These are phyloP conservation scores for Grosmannia huntii DNA, from an alignment of 2,329 filamentous ascomycete species.

Conservation along the genomic window DNA sequence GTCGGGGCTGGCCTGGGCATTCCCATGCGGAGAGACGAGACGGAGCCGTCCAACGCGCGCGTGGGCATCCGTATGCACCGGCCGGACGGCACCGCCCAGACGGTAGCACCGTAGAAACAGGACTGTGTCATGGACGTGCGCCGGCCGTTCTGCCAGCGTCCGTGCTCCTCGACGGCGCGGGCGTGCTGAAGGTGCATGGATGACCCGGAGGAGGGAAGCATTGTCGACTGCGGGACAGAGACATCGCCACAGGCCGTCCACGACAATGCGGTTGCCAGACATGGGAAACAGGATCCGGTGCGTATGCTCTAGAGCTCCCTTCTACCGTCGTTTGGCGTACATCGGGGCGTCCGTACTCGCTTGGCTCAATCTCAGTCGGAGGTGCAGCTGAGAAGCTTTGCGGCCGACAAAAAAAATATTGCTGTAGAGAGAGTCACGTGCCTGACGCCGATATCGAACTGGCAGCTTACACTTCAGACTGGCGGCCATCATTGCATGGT, in stretches of 20 bases:
- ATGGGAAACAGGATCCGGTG: neutral
- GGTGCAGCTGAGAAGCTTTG: neutral
- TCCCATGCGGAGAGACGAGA: neutral
- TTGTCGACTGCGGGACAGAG: conserved; percentile 44
- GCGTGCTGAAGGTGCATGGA: conserved; percentile 10
- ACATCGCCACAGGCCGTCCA: conserved; percentile 52
- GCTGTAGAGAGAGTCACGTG: neutral
- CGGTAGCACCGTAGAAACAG: neutral
- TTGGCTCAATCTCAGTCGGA: neutral
- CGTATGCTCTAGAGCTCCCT: neutral
- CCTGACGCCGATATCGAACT: neutral
- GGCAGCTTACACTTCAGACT: neutral
- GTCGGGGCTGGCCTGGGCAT: neutral
- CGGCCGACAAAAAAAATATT: neutral
- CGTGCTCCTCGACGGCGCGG: neutral
- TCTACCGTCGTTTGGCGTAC: neutral
- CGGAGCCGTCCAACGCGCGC: conserved; percentile 6
- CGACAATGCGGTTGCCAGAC: conserved; percentile 22
- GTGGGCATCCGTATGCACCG: neutral
- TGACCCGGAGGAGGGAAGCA: conserved; percentile 20
- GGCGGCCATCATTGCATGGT: neutral
- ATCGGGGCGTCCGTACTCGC: neutral
- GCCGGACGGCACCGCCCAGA: neutral
- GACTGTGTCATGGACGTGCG: neutral
- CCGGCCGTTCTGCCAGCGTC: neutral